A percentile compares a stretch with the other conserved stretches of the same genome.
Conservation (phyloP, 495 filamentous ascomycete species). For the Aspergillus baeticus region DNA sequence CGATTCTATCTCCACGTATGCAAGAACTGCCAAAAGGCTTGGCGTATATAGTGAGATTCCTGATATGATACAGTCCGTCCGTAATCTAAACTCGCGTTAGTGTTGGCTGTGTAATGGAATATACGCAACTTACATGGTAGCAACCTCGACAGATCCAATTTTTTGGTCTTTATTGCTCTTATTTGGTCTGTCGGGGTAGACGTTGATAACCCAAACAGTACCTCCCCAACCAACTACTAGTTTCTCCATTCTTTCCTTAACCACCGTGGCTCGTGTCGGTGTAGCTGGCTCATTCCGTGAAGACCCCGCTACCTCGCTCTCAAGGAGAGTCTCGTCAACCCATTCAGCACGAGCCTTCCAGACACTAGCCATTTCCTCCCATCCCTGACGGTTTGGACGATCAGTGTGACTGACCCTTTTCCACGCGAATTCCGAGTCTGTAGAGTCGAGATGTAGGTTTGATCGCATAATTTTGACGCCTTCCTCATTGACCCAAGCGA, state of each 20-base stretch:
- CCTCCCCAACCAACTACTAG: constrained; percentile 92
- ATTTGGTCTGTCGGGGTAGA: constrained; percentile 74
- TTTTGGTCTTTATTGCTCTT: constrained; percentile 70
- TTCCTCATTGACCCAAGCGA: constrained; percentile 93
- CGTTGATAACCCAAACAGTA: constrained; percentile 91
- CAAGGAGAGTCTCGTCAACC: constrained; percentile 78
- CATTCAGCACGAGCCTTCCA: constrained; percentile 92
- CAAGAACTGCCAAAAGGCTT: constrained; percentile 83
- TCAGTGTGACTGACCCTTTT: constrained; percentile 94
- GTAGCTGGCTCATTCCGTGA: constrained; percentile 34
- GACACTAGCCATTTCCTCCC: constrained; percentile 92
- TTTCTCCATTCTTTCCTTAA: constrained; percentile 61
- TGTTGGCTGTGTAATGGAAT: background rate
- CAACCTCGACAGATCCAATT: constrained; percentile 79
- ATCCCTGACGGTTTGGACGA: constrained; percentile 71
- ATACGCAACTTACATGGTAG: constrained; percentile 70
- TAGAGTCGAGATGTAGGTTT: constrained; percentile 74
- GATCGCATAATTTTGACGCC: constrained; percentile 97
- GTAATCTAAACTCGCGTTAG: constrained; percentile 58
- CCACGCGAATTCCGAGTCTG: constrained; percentile 82
- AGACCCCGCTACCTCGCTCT: constrained; percentile 48
- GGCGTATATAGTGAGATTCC: constrained; percentile 96
- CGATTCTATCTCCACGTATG: constrained; percentile 75
- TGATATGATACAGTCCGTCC: constrained; percentile 94
- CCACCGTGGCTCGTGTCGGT: constrained; percentile 15